Percentiles rank a stretch among this genome's conserved stretches.
These are phyloP conservation scores for Hypericum androsaemum DNA, from an alignment of 345 rosid genomes.

Conservation along the genomic window DNA sequence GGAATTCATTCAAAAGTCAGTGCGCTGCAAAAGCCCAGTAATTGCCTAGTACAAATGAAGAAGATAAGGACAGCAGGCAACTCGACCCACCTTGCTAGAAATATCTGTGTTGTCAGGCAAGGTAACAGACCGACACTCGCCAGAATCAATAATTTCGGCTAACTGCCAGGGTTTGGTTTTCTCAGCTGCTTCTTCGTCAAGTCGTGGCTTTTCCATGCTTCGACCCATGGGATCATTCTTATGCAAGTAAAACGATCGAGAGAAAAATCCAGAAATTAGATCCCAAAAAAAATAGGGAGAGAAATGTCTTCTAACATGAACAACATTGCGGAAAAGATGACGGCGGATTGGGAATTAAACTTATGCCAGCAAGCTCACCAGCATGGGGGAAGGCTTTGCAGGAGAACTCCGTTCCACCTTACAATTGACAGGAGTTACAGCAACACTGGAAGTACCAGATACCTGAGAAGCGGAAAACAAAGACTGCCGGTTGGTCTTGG, in stretches of 20 bases:
- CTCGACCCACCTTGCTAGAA: constrained; percentile 67
- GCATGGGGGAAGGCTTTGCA: constrained; percentile 51
- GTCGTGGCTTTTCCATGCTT: constrained; percentile 73
- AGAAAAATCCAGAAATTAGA: constrained; percentile 1
- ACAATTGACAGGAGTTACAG: constrained; percentile 50
- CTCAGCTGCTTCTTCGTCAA: constrained; percentile 51
- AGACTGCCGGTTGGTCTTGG: constrained; percentile 4
- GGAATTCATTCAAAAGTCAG: no score
- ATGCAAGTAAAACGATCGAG: constrained; percentile 6
- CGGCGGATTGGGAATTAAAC: background rate
- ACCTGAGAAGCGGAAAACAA: constrained; percentile 33
- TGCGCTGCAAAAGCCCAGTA: no score
- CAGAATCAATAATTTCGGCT: constrained; percentile 58
- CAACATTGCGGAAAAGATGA: no score
- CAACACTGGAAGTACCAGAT: constrained; percentile 38
- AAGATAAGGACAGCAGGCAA: constrained; percentile 1
- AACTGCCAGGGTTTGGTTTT: constrained; percentile 77
- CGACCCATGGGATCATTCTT: constrained; percentile 77
- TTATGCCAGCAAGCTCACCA: constrained; percentile 28
- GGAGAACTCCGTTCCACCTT: constrained; percentile 90
- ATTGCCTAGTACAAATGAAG: no score
- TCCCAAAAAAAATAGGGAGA: no score
- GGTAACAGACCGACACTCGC: constrained; percentile 57
- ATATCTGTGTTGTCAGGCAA: constrained; percentile 67
- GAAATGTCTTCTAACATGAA: no score